These are phyloP conservation scores for Symbiodinium pilosum DNA, from an alignment of 73 alveolate species.

Conservation along the genomic window DNA sequence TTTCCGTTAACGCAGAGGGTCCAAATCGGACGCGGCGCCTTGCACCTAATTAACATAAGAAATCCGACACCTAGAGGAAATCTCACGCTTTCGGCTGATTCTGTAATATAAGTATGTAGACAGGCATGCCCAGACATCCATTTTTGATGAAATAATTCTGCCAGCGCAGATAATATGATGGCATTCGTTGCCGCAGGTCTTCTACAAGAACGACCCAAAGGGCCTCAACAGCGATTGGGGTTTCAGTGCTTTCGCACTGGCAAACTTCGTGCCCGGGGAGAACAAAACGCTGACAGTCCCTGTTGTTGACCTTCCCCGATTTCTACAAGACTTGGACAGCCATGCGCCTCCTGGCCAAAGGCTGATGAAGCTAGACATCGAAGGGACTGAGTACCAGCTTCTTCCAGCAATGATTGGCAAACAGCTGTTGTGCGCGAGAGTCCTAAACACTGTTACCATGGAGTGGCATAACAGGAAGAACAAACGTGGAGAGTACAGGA, in stretches of 20 bases:
- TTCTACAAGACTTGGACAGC: not conserved
- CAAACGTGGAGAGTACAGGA: not conserved
- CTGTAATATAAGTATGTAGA: no score
- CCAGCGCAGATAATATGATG: no score
- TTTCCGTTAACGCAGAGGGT: no score
- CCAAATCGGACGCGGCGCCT: no score
- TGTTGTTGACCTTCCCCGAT: not conserved
- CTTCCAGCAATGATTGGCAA: not conserved
- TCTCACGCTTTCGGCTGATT: no score
- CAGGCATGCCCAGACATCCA: no score
- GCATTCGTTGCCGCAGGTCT: not conserved
- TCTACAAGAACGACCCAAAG: not conserved
- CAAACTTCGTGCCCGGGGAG: not conserved
- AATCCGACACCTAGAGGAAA: no score
- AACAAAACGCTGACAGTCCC: not conserved
- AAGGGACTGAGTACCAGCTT: not conserved
- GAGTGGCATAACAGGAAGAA: not conserved
- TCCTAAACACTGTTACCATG: not conserved
- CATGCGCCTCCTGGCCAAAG: not conserved
- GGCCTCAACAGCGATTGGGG: not conserved
- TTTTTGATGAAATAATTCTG: no score
- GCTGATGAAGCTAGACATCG: conserved; percentile 5
- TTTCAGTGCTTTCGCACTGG: not conserved
- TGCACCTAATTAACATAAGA: no score
- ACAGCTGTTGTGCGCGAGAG: not conserved